Base-by-base conservation (phyloP, 352 stramenopile species). In the Pythium graminicola region DNA sequence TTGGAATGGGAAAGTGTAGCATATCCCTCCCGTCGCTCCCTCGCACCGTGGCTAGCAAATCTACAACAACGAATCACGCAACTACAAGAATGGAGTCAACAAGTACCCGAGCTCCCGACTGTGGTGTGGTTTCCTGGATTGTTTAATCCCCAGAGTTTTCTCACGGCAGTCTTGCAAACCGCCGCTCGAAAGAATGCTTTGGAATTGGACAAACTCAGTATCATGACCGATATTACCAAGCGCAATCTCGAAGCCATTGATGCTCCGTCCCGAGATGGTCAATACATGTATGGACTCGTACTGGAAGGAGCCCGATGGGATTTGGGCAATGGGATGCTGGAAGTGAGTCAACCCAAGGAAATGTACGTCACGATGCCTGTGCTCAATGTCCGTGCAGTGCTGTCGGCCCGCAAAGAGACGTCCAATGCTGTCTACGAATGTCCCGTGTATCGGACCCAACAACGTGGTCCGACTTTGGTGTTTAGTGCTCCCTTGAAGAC, bases 291-390 rank as follows among this genome's bases (percentile, higher is more conserved):
- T 47, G 91, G 91, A 1, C 51, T 97, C 14, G 84, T 70, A 7
- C 78, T 97, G 13, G 90, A 97, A 73, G 91, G 90, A 10, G 90
- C 89, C 22, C 76, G 85, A 11, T 97, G 86, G 86, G 84, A 96
- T 51, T 48, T 92, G 2, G 64, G 72, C 14, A 85, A 76, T 50
- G 78, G 83, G 17, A 80, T 88, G 27, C 70, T 97, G 23, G 86
- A 95, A 43, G 65, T 57, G 26, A 90, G 81, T 44, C 36, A 76
- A 27, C 85, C 90, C 0, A 90, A 95, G 69, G 89, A 97, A 58
- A 93, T 97, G 73, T 89, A 93, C 66, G 88, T 86, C 22, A 14
- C 53, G 1, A 96, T 97, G 89, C 90, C 91, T 6, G 88, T 97
- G 20, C 89, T 97, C 42, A 95, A 93, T 48, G 90, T 72, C 48